Percentiles rank a stretch among this genome's conserved stretches.
Conservation (phyloP, 1,284 basidiomycete genomes). For the Trichosporon sp. region DNA sequence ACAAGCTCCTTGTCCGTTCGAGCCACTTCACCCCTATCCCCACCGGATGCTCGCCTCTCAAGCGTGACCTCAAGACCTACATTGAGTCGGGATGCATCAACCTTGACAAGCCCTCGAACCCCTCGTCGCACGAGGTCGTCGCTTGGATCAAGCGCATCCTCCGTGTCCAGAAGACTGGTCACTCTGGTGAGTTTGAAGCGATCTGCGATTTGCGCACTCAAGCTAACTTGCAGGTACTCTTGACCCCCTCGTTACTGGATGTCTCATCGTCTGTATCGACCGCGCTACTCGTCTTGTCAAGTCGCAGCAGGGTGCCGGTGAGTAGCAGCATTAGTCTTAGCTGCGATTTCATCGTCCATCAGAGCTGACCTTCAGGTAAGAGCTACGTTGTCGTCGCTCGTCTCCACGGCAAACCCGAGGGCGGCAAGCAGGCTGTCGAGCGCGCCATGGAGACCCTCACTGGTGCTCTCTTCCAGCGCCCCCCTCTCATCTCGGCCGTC, state of each 20-base stretch:
- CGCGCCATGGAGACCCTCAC: conserved; percentile 95
- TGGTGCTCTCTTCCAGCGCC: conserved; percentile 97
- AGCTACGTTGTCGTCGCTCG: conserved; percentile 97
- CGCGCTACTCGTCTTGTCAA: conserved; percentile 99
- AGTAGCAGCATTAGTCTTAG: not conserved
- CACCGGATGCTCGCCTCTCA: conserved; percentile 70
- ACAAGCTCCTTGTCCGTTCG: conserved; percentile 90
- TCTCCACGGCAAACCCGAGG: conserved; percentile 81
- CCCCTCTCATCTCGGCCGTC: conserved; percentile 97
- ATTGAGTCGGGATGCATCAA: conserved; percentile 94
- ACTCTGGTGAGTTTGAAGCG: conserved; percentile 79
- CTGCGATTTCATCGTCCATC: not conserved
- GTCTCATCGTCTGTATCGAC: conserved; percentile 98
- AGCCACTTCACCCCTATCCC: conserved; percentile 99
- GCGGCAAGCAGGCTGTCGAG: conserved; percentile 71
- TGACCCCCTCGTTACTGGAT: conserved; percentile 99
- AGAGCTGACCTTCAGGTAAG: conserved; percentile 60
- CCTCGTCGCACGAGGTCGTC: conserved; percentile 99
- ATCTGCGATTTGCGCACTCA: not conserved
- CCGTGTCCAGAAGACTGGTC: conserved; percentile 96
- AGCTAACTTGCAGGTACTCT: conserved; percentile 83
- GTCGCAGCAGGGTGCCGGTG: conserved; percentile 61
- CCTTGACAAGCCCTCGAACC: conserved; percentile 98
- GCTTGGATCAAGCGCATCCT: conserved; percentile 97
- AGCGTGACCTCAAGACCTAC: conserved; percentile 87